Conservation (phyloP, 2,329 filamentous ascomycete species). For the Keithomyces neogunnii region DNA sequence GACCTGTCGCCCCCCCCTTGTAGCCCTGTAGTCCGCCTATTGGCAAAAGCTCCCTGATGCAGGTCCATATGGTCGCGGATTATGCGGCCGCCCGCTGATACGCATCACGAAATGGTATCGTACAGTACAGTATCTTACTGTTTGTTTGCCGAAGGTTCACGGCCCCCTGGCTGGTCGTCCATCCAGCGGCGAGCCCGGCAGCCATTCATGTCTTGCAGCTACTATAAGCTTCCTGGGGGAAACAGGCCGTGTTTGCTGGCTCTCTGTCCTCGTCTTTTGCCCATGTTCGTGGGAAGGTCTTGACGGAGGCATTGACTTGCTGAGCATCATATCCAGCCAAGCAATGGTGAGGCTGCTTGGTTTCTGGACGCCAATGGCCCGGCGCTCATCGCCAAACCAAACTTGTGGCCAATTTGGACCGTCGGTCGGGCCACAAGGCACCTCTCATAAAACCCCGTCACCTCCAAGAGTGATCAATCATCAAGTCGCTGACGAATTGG, state of each 20-base stretch:
- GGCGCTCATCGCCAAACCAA: neutral
- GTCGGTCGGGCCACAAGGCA: neutral
- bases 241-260: neutral
- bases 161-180: neutral
- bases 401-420: neutral
- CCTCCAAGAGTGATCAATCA: neutral
- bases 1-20: too few species aligned
- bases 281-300: neutral
- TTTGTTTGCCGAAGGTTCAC: neutral
- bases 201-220: neutral
- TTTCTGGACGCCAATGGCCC: neutral
- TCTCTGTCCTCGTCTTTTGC: neutral
- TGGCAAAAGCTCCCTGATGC: constrained; percentile 1
- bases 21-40: too few species aligned
- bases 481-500: constrained; percentile 1
- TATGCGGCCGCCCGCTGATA: neutral
- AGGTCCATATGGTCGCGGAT: constrained; percentile 5
- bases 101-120: neutral
- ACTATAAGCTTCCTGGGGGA: neutral
- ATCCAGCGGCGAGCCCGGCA: neutral
- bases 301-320: neutral
- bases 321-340: neutral
- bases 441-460: neutral
- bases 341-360: neutral
- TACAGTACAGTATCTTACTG: neutral